Evolutionary conservation across 192 early-diverging fungal genomes (phyloP).

Genomic region (Helicostylum pulchrum): DNA sequence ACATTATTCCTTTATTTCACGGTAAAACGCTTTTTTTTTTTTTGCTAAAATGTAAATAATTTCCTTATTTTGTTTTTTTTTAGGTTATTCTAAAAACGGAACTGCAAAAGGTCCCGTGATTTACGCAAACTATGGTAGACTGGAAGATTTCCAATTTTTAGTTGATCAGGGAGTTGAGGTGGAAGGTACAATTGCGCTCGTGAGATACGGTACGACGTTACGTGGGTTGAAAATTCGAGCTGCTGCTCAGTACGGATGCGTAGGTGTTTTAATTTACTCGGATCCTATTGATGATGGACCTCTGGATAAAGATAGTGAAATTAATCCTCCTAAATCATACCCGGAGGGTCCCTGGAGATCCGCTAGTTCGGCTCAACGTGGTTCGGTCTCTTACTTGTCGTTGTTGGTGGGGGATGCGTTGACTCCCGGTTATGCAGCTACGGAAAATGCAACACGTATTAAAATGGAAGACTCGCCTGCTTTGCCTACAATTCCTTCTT

Average conservation of each 20-base stretch:
- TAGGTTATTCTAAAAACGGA: conserved; percentile 50
- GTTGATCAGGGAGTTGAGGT: conserved; percentile 41
- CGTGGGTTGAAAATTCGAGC: conserved; percentile 58
- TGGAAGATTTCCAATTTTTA: conserved; percentile 53
- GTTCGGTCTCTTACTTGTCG: conserved; percentile 49
- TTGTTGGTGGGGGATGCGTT: conserved; percentile 61
- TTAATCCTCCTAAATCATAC: conserved; percentile 25
- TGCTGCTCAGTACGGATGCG: conserved; percentile 51
- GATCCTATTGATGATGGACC: conserved; percentile 66
- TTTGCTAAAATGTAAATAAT: background rate
- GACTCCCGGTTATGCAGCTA: conserved; percentile 59
- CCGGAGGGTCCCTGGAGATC: conserved; percentile 46
- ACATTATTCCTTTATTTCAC: conserved; percentile 61
- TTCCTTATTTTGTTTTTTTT: background rate
- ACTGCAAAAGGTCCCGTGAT: conserved; percentile 55
- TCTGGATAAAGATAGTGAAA: conserved; percentile 20
- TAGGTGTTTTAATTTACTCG: conserved; percentile 59
- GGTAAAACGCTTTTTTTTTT: conserved; percentile 28
- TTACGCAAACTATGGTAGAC: conserved; percentile 63
- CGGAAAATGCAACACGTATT: conserved; percentile 47
- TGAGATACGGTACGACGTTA: conserved; percentile 54
- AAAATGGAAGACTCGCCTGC: conserved; percentile 32
- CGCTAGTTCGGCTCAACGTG: conserved; percentile 55
- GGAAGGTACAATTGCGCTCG: conserved; percentile 50
- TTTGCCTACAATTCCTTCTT: conserved; percentile 57